Evolutionary conservation across 164 flowering plant genomes (phyloP), one percentile per base, ranked within the genome.

Genomic region (Chimonanthus salicifolius): DNA sequence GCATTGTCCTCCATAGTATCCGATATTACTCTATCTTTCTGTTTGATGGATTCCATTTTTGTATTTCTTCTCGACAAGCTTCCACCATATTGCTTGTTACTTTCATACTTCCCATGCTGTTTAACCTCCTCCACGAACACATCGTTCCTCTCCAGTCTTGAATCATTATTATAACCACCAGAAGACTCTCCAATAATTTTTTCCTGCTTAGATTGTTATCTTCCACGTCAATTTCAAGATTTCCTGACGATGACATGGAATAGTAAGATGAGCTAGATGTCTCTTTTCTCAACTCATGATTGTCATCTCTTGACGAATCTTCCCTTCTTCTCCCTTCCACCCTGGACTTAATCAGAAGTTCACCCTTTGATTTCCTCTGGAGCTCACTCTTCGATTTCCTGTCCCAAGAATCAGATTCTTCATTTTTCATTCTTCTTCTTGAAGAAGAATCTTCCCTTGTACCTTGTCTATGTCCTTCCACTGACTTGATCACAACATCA

Each of bases 201-300:
- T 49, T 21, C 77, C 16, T 83, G 69, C 70, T 77, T 68, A 64
- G 75, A 69, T 69, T 80, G 77, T 71, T 64, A 75, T 18, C 49
- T 5, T 64, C 49, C 62, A 65, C 5, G 7, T 45, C 84, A 67
- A 79, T 85, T 77, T 80, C 89, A 71, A 78, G 76, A 33, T 87
- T 90, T 62, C 78, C 90, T 0, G 81, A 70, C 46, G 90, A 87
- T 10, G 85, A 80, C 48, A 80, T n/a, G 1, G 93, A 87, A 78
- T 88, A 86, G 79, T 84, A 88, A 7, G 95, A 90, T 4, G 97
- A 86, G 71, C 87, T 81, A 67, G 94, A 89, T 16, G 85, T 85
- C 20, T 74, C 84, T 77, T 69, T 87, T 77, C 84, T 87, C 64
- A 70, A 46, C 80, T 78, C 62, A 6, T 6, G 49, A 69, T 9